Base-by-base conservation (phyloP, 2,329 filamentous ascomycete species). In the Stemphylium vesicarium region DNA sequence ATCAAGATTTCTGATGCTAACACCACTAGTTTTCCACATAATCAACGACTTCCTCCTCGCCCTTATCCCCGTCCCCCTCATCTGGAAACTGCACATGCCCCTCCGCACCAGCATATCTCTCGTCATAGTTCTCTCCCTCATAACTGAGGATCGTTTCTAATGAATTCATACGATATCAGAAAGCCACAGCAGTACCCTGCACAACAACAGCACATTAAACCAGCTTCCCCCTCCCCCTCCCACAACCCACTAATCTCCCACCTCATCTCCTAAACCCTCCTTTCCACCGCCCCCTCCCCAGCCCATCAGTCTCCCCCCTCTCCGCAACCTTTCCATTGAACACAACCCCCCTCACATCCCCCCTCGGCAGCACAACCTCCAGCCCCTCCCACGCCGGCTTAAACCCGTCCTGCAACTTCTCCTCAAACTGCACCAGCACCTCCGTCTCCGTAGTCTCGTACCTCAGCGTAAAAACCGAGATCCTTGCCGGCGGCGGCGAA, bases 311-410 rank as follows among this genome's bases (percentile, higher is more conserved):
- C 9, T 37, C 40, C 11, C 9, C 37, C 20, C 41, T 45, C 22
- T 24, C 52, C 13, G 52, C 52, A n/a, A 32, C 29, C 5, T 15
- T 22, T 12, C 37, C 48, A 40, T 66, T 61, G 9, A 71, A 56
- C 59, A 66, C 15, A 59, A 79, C 56, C 61, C 57, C 39, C 35
- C 82, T 74, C 37, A 64, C 54, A 66, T 86, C 84, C 0, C 81
- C 81, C 18, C 77, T 65, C 2, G 82, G 83, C 54, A 86, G 59
- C 44, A 85, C 76, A 33, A 85, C 67, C 44, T 77, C 75, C 12
- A 86, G 40, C 1, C 80, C 76, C 16, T 74, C 78, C 80, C 84
- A 86, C 1, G 76, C 72, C 9, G 83, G 81, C 26, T 74, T 56
- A 59, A 82, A 85, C 0, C 71, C 76, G 29, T 73, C 72, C 10